These are phyloP conservation scores for Phaseolus lunatus DNA, from an alignment of 306 rosid genomes.

Conservation along the genomic window DNA sequence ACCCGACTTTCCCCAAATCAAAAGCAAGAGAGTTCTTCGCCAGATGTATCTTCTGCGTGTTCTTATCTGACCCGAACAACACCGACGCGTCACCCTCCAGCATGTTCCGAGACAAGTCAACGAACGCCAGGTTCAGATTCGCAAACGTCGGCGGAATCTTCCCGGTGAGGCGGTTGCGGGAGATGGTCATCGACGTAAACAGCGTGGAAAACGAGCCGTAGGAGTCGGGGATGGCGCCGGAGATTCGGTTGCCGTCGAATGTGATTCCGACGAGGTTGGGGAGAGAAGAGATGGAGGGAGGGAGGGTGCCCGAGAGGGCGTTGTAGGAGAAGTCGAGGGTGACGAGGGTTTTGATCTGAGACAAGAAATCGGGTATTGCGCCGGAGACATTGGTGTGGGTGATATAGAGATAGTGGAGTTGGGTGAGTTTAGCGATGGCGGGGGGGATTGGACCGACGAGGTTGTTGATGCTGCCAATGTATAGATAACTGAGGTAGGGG, in stretches of 20 bases:
- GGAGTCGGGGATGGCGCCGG: conserved; percentile 42
- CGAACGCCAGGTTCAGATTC: conserved; percentile 34
- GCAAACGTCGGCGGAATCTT: conserved; percentile 40
- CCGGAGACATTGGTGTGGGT: conserved; percentile 39
- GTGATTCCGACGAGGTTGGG: conserved; percentile 44
- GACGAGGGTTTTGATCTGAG: conserved; percentile 38
- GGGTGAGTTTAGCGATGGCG: conserved; percentile 8
- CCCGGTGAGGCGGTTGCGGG: conserved; percentile 38
- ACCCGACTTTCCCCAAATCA: conserved; percentile 41
- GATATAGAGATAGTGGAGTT: conserved; percentile 17
- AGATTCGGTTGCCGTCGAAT: conserved; percentile 29
- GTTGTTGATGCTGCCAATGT: background rate
- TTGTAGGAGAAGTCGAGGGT: conserved; percentile 41
- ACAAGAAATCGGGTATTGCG: conserved; percentile 20
- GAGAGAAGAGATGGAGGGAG: conserved; percentile 31
- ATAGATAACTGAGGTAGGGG: background rate
- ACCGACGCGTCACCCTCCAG: conserved; percentile 49
- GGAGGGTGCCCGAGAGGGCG: conserved; percentile 39
- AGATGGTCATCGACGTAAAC: conserved; percentile 16
- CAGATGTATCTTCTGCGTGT: conserved; percentile 30
- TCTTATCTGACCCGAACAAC: conserved; percentile 38
- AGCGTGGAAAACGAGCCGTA: conserved; percentile 18
- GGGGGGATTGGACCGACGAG: conserved; percentile 32
- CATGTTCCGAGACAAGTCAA: conserved; percentile 33
- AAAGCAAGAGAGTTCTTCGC: conserved; percentile 26